Evolutionary conservation across 345 rosid species (phyloP), one percentile per base, ranked within the genome.

Genomic region (Acer negundo): DNA sequence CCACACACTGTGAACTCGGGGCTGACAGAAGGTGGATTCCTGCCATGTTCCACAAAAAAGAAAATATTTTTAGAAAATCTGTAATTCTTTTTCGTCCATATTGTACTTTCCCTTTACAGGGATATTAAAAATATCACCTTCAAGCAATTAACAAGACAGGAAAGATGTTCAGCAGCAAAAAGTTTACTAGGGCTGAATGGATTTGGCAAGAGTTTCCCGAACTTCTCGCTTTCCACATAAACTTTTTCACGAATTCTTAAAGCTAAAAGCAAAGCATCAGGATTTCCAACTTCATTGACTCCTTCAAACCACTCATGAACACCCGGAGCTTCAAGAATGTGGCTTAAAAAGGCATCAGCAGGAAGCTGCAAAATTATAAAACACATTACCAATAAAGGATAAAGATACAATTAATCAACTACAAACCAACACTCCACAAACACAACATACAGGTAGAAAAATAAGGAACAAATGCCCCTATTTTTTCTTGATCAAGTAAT

Each of bases 1-100:
- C 99, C 98, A 97, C 69, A 94, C 72, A 75, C 96, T 84, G 75
- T 97, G 99, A 70, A 94, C 86, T 76, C 98, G 94, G 80, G 99
- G 99, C 84, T 91, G 97, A 77, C 98, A 97, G 86, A 94, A 94
- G 69, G 97, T 86, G 66, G 99, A 91, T 79, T 94, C 97, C 99
- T 97, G 94, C 79, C 74, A 87, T 61, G 65, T 80, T 75, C 64
- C 44, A 78, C 74, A 80, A 31, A 77, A 71, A 77, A 51, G 64
- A 10, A 73, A 79, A 16, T 9, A 61, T n/a, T 22, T 19, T 74
- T 40, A 78, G 70, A 59, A 73, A 68, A 42, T 16, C 24, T 20
- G 28, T 17, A 16, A 76, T 56, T 19, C 19, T 19, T 31, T 26
- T 42, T 17, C 19, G n/a, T 62, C 20, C 47, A 40, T 4, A 20